Evolutionary conservation across 78 protist species (phyloP), one percentile per base, ranked within the genome.

Genomic region (Protostelium mycophagum): DNA sequence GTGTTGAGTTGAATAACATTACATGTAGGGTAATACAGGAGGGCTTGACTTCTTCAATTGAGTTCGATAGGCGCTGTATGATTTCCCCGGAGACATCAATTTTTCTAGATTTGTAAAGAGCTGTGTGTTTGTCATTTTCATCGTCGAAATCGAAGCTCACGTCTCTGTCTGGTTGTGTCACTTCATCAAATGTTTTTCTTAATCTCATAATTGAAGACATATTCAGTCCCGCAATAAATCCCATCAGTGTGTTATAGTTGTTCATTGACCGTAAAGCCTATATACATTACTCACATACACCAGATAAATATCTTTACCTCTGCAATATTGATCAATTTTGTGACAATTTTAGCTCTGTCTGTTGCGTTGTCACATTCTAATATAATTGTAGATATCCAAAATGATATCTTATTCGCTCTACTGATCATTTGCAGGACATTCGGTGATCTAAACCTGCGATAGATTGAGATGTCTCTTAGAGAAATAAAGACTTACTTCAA

Each of bases 141-240:
- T 51, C 73, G 73, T 51, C 73, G 73, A 51, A 5, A 51, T 16
- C n/a, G n/a, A n/a, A n/a, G n/a, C 16, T 51, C 73, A 83, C 85
- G 1, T 88, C 38, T 0, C 38, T 35, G 1, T 91, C 85, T 31
- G 38, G 31, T 10, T 85, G 90, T 0, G 96, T 63, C 0, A 93
- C 28, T 28, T 35, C 89, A 0, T 91, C 96, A 87, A 88, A 91
- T 1, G 96, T 91, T 34, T 88, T 88, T 73, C 91, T 88, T n/a
- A 94, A n/a, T 36, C 96, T 34, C 31, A 88, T 16, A 0, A 94
- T 91, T 10, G 92, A 37, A 0, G 93, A 86, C 9, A 88, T 89
- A 83, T 94, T 94, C 28, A 94, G 83, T 31, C 96, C 96, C 0
- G 96, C 90, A 73, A 89, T 89, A 23, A 94, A 87, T 0, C 90